Conservation (phyloP, 306 rosid species). For the Vigna trinervia region DNA sequence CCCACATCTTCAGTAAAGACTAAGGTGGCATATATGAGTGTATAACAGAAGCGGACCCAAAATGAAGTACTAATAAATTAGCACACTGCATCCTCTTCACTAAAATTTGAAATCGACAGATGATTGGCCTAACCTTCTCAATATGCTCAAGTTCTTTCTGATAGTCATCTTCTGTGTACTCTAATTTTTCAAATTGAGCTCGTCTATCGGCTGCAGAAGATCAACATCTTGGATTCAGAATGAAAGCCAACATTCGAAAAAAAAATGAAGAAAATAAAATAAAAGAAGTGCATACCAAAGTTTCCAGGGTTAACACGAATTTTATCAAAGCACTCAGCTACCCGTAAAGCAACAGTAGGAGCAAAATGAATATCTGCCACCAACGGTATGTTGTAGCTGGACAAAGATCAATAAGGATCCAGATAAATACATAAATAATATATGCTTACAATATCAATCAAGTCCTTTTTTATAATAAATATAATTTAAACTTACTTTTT, state of each 20-base stretch:
- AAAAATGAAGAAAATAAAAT: neutral
- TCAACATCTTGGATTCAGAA: conserved; percentile 46
- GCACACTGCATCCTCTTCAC: neutral
- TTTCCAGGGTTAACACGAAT: conserved; percentile 96
- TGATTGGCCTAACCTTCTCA: conserved; percentile 67
- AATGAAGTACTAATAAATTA: conserved; percentile 23
- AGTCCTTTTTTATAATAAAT: neutral
- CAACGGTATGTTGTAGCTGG: conserved; percentile 84
- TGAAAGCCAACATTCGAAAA: neutral
- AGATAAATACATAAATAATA: conserved; percentile 33
- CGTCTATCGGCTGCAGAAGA: conserved; percentile 89
- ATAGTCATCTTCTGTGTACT: conserved; percentile 92
- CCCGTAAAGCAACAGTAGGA: conserved; percentile 82
- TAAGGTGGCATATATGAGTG: conserved; percentile 5
- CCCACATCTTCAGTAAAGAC: conserved; percentile 14
- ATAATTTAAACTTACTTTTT: conserved; percentile 67
- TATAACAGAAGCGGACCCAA: conserved; percentile 4
- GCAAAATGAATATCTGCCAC: conserved; percentile 97
- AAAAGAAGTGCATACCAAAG: conserved; percentile 65
- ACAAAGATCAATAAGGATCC: conserved; percentile 37
- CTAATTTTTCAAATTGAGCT: conserved; percentile 90
- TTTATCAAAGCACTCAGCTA: conserved; percentile 92
- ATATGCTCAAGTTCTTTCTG: conserved; percentile 98
- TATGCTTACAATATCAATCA: conserved; percentile 26
- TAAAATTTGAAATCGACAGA: conserved; percentile 19